These are phyloP conservation scores for Lachnellula arida DNA, from an alignment of 2,329 filamentous ascomycete genomes.

Conservation along the genomic window DNA sequence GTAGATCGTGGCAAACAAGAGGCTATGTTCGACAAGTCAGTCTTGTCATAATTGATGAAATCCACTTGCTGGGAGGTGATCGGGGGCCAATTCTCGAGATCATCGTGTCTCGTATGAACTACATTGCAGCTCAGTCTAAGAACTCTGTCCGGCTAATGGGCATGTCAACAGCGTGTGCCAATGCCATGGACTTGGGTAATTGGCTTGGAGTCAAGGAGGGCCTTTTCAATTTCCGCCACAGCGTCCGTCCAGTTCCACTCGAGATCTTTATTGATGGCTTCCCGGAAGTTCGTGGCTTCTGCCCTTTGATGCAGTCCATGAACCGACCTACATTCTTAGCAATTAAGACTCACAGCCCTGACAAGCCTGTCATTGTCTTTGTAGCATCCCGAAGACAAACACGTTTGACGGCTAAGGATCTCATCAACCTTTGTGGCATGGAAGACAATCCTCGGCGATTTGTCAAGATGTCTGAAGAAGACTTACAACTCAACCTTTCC, in stretches of 20 bases:
- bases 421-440: constrained; percentile 98
- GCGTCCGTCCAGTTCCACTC: constrained; percentile 89
- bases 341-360: constrained; percentile 92
- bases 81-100: constrained; percentile 97
- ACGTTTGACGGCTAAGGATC: constrained; percentile 86
- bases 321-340: constrained; percentile 94
- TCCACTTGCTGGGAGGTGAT: constrained; percentile 93
- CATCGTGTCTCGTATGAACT: constrained; percentile 93
- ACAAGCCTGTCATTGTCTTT: constrained; percentile 97
- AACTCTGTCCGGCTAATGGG: constrained; percentile 84
- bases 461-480: constrained; percentile 90
- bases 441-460: constrained; percentile 95
- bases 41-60: constrained; percentile 97
- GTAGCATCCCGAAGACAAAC: constrained; percentile 95
- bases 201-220: constrained; percentile 97
- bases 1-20: constrained; percentile 89
- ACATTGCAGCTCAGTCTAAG: constrained; percentile 91
- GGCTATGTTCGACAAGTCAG: constrained; percentile 93
- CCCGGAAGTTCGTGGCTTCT: constrained; percentile 90
- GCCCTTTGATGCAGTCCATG: constrained; percentile 98
- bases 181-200: constrained; percentile 87
- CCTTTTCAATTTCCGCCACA: constrained; percentile 95
- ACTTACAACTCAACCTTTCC: constrained; percentile 79
- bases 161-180: constrained; percentile 99
- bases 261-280: constrained; percentile 98